phyloP scores from a whole-genome alignment of 306 rosid genomes.

The Pterocarpus macrocarpus region DNA sequence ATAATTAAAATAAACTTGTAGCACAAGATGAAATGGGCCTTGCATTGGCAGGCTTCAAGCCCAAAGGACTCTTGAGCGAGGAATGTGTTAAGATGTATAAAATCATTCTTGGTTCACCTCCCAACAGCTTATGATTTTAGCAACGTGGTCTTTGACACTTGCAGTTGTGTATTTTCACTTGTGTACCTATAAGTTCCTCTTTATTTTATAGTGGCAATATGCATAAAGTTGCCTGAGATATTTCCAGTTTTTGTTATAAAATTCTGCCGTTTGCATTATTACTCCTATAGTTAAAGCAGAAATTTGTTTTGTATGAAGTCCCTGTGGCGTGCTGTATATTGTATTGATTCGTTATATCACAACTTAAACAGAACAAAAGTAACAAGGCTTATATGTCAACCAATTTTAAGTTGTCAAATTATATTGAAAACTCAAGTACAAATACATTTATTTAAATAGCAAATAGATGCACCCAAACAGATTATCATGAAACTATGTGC shows the following conservation, averaged over 20 bases:
- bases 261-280: constrained; percentile 25
- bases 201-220: constrained; percentile 5
- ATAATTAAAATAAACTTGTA: constrained; percentile 15
- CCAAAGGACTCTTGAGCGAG: neutral
- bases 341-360: neutral
- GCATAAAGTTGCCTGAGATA: neutral
- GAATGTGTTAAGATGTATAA: neutral
- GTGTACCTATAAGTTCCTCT: constrained; percentile 6
- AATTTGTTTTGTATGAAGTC: neutral
- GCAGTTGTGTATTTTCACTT: neutral
- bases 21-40: neutral
- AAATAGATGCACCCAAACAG: constrained; percentile 23
- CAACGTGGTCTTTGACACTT: constrained; percentile 28
- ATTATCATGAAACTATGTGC: neutral
- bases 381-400: neutral
- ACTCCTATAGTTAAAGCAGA: neutral
- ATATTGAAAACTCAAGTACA: constrained; percentile 22
- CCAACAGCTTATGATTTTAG: neutral
- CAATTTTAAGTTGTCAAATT: constrained; percentile 26
- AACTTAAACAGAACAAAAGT: constrained; percentile 6
- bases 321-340: neutral
- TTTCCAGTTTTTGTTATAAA: constrained; percentile 21
- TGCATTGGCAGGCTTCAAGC: constrained; percentile 15
- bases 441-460: constrained; percentile 4
- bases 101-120: constrained; percentile 11